Evolutionary conservation across 2,329 filamentous ascomycete species (phyloP).

Genomic region (Trichoderma harzianum): DNA sequence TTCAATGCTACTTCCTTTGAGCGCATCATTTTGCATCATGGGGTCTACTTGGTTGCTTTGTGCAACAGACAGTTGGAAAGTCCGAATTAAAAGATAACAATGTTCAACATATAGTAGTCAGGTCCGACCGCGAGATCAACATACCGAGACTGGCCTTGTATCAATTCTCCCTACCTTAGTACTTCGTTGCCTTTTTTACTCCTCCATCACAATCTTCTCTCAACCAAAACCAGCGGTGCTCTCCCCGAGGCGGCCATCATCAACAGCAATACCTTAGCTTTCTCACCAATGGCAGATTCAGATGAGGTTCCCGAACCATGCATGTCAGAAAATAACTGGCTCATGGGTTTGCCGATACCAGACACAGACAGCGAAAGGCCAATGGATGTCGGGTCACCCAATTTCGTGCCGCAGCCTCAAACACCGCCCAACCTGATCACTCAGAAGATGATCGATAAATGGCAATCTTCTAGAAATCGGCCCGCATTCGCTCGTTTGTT

Average conservation of each 20-base stretch:
- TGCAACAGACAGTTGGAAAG: neutral
- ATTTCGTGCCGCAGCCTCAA: too few species aligned
- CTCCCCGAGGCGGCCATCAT: neutral
- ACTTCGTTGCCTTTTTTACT: neutral
- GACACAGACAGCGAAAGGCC: neutral
- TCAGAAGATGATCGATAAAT: neutral
- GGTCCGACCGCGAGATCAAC: neutral
- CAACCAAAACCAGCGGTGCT: neutral
- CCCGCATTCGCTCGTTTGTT: neutral
- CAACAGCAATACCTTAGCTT: neutral
- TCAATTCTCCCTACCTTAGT: neutral
- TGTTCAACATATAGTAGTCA: neutral
- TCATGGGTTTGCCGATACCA: neutral
- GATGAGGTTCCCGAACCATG: neutral
- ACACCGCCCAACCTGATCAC: neutral
- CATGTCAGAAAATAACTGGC: neutral
- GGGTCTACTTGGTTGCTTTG: neutral
- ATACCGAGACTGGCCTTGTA: neutral
- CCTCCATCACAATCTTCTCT: neutral
- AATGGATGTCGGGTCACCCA: too few species aligned
- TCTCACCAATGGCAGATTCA: neutral
- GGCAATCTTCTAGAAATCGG: neutral
- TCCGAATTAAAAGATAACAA: neutral
- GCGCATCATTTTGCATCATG: neutral
- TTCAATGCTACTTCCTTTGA: neutral